These are phyloP conservation scores for Darksidea phi DNA, from an alignment of 495 filamentous ascomycete genomes.

Conservation along the genomic window DNA sequence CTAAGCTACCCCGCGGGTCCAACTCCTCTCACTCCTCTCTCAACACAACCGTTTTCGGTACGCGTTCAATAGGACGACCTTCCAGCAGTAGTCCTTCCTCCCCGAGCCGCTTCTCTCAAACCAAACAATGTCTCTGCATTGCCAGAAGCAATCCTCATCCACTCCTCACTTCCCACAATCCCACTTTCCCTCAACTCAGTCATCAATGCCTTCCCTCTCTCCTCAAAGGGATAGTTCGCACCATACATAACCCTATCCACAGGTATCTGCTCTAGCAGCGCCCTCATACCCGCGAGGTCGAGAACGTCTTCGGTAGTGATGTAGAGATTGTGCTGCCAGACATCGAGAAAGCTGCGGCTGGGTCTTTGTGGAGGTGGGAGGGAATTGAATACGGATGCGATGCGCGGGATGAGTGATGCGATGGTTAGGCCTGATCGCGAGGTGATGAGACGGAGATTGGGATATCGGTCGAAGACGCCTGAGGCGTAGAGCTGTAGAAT, in stretches of 20 bases:
- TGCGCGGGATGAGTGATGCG: slow-evolving; percentile 48
- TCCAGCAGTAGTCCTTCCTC: neutral
- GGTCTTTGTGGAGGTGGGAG: slow-evolving; percentile 36
- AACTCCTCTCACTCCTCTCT: no score
- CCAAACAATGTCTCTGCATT: slow-evolving; percentile 58
- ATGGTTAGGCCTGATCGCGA: slow-evolving; percentile 52
- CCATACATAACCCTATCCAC: slow-evolving; percentile 57
- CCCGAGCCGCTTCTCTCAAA: slow-evolving; percentile 34
- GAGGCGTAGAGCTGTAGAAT: slow-evolving; percentile 47
- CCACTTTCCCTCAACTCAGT: slow-evolving; percentile 53
- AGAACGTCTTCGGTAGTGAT: slow-evolving; percentile 42
- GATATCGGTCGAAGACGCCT: slow-evolving; percentile 53
- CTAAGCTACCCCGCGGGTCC: no score
- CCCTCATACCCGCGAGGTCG: slow-evolving; percentile 43
- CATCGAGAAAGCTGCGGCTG: slow-evolving; percentile 39
- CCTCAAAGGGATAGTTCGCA: slow-evolving; percentile 60
- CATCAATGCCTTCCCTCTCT: slow-evolving; percentile 49
- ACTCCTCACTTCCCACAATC: slow-evolving; percentile 51
- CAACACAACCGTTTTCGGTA: no score
- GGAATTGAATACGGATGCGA: slow-evolving; percentile 29
- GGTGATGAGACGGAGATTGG: slow-evolving; percentile 48
- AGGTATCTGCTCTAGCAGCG: slow-evolving; percentile 48
- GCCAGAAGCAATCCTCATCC: slow-evolving; percentile 53
- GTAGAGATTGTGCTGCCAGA: slow-evolving; percentile 50
- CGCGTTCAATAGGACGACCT: neutral